phyloP scores from a whole-genome alignment of 345 rosid genomes.

The Eucalyptus viminalis region DNA sequence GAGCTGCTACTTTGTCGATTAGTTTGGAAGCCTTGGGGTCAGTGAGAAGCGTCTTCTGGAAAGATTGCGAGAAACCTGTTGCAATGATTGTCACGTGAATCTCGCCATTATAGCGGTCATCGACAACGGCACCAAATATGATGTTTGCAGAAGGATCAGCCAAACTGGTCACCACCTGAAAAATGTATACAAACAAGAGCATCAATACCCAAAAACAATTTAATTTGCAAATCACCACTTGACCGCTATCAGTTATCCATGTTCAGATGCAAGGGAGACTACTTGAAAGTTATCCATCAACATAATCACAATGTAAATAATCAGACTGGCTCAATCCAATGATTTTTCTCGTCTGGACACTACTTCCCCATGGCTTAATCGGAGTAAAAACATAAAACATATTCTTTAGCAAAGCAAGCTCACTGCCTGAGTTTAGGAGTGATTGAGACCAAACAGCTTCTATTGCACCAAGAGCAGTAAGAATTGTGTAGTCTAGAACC shows the following conservation, averaged over 20 bases:
- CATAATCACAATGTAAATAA: neutral
- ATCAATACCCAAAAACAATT: neutral
- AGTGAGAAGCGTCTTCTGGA: slow-evolving; percentile 68
- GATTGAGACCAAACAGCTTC: neutral
- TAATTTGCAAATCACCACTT: neutral
- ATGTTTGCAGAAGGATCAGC: slow-evolving; percentile 99
- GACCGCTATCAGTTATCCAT: neutral
- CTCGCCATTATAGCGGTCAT: slow-evolving; percentile 91
- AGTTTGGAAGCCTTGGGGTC: slow-evolving; percentile 71
- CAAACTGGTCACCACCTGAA: slow-evolving; percentile 90
- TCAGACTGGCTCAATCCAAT: neutral
- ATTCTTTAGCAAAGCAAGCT: neutral
- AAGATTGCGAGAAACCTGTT: slow-evolving; percentile 93
- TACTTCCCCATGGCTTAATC: neutral
- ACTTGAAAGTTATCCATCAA: neutral
- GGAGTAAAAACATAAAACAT: neutral
- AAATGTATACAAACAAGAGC: neutral
- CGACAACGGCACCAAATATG: slow-evolving; percentile 97
- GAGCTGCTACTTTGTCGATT: slow-evolving; percentile 37
- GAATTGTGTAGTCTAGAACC: neutral
- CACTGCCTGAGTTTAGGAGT: neutral
- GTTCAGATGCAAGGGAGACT: neutral
- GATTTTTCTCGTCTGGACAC: neutral
- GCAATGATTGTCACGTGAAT: slow-evolving; percentile 94
- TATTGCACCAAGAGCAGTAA: neutral